These are phyloP conservation scores for Trichoderma oligosporum DNA, from an alignment of 2,329 filamentous ascomycete species.

Conservation along the genomic window DNA sequence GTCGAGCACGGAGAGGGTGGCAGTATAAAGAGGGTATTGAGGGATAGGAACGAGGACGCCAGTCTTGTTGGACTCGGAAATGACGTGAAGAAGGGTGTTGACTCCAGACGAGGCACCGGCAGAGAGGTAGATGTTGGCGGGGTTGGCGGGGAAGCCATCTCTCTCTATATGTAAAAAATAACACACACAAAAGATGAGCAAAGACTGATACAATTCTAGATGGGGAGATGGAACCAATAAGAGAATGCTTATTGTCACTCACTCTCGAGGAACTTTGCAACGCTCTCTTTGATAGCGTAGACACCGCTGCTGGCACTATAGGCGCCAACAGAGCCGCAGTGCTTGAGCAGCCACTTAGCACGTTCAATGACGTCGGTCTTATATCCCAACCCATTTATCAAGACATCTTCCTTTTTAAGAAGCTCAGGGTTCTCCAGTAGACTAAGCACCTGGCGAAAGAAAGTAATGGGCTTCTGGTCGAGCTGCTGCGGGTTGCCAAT, in stretches of 20 bases:
- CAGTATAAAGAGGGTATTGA: conserved; percentile 97
- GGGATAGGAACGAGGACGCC: conserved; percentile 93
- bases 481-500: conserved; percentile 99
- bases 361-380: conserved; percentile 84
- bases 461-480: conserved; percentile 98
- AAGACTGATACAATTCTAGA: background rate
- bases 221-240: background rate
- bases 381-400: conserved; percentile 75
- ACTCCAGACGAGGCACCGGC: conserved; percentile 91
- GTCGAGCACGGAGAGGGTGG: conserved; percentile 80
- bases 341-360: conserved; percentile 73
- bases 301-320: conserved; percentile 94
- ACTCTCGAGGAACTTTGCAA: conserved; percentile 91
- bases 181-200: background rate
- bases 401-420: conserved; percentile 76
- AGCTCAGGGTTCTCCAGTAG: conserved; percentile 85
- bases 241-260: conserved; percentile 38
- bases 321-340: conserved; percentile 87
- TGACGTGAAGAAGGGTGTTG: conserved; percentile 85
- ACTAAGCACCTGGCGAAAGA: conserved; percentile 95
- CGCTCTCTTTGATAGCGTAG: conserved; percentile 78
- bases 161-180: conserved; percentile 56
- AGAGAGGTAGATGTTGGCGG: conserved; percentile 82
- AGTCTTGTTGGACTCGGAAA: conserved; percentile 71
- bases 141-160: conserved; percentile 81